Base-by-base conservation (phyloP, 352 stramenopile genomes). In the Globisporangium camurandrum region DNA sequence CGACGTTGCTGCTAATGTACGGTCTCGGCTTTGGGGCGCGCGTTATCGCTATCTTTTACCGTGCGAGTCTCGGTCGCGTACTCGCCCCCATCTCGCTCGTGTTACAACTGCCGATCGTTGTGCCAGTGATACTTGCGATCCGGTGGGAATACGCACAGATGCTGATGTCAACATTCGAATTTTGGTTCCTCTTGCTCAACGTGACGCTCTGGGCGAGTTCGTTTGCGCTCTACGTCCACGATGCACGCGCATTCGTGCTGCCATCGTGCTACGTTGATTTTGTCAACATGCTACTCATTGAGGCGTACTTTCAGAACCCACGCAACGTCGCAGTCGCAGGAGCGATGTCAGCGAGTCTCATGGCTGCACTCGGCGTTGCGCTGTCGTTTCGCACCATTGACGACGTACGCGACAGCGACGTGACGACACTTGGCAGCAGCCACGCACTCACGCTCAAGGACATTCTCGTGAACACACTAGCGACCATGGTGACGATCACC, bases 271-370 rank as follows among this genome's bases (percentile, higher is more conserved):
- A 47, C 22, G 8, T 48, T 9, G 56, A 59, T 43, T 62, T 59
- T 16, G 39, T 58, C n/a, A 41, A 59, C 31, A 37, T 54, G 11
- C 22, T 54, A n/a, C 50, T 62, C 42, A 57, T 62, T 14, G 49
- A 59, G 36, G 23, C 43, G 19, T 57, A 56, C 24, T 58, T 62
- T 11, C 28, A 54, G 22, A 41, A 57, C 36, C 17, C 45, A 4
- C 16, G 26, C 6, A 43, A 43, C 24, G 45, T 62, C 24, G n/a
- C n/a, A n/a, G 5, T 42, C 14, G 38, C 22, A 39, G 42, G 10
- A 9, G 14, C 7, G 22, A 37, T 22, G 47, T 30, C 1, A 19
- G 30, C 2, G 22, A 19, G 22, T 58, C 41, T 23, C 26, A 58
- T n/a, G 22, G 24, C 49, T 1, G 30, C 43, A 8, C 19, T 62